Evolutionary conservation across 192 early-diverging fungal species (phyloP).

Genomic region (Phycomyces nitens): DNA sequence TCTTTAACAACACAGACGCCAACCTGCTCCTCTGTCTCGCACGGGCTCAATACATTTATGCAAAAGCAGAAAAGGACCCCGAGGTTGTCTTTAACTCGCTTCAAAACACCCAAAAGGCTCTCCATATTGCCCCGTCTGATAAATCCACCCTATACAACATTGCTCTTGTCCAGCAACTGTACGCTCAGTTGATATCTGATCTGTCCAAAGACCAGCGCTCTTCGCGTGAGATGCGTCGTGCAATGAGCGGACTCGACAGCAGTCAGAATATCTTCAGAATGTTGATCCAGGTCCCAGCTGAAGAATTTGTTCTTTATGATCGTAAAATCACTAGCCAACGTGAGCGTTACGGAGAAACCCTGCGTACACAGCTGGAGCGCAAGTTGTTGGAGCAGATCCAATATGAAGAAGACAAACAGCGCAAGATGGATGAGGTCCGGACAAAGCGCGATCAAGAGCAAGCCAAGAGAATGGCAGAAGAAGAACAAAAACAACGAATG

Average conservation of each 20-base stretch:
- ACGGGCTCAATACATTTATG: slow-evolving; percentile 54
- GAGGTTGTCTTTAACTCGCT: slow-evolving; percentile 58
- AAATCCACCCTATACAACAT: slow-evolving; percentile 61
- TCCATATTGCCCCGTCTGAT: slow-evolving; percentile 50
- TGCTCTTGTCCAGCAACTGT: slow-evolving; percentile 81
- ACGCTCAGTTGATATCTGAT: slow-evolving; percentile 76
- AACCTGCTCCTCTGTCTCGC: slow-evolving; percentile 55
- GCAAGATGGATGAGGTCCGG: slow-evolving; percentile 47
- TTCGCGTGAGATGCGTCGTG: slow-evolving; percentile 51
- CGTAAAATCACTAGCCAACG: slow-evolving; percentile 61
- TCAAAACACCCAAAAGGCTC: slow-evolving; percentile 46
- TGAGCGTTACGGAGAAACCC: slow-evolving; percentile 56
- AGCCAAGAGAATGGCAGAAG: slow-evolving; percentile 35
- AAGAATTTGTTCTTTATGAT: slow-evolving; percentile 54
- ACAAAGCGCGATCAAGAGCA: slow-evolving; percentile 52
- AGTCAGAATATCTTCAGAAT: slow-evolving; percentile 35
- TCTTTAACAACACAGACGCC: slow-evolving; percentile 45
- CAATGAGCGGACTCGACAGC: slow-evolving; percentile 56
- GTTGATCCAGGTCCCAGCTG: slow-evolving; percentile 38
- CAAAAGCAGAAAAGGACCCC: slow-evolving; percentile 61
- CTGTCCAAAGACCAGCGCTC: slow-evolving; percentile 60
- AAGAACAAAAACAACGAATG: slow-evolving; percentile 20
- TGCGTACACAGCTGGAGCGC: slow-evolving; percentile 50
- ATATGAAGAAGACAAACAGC: slow-evolving; percentile 54
- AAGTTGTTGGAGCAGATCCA: slow-evolving; percentile 57